Evolutionary conservation across 176 grass and related monocot species (phyloP).

Genomic region (Cenchrus purpureus): DNA sequence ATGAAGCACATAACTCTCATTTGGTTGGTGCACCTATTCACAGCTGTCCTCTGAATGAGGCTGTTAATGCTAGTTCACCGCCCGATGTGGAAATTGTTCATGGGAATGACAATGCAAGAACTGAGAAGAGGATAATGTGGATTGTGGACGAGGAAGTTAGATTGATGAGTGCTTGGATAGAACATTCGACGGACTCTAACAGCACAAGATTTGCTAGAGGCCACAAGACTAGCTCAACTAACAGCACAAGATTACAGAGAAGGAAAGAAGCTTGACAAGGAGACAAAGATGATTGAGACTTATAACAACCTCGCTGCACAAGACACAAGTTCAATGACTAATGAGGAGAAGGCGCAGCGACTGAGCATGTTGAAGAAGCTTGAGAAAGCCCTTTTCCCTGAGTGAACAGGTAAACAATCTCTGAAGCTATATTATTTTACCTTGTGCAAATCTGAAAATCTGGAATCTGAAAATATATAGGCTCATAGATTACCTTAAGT

Average conservation of each 20-base stretch:
- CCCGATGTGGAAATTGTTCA: too few relatives aligned
- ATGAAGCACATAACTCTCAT: neutral
- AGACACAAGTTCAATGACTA: constrained; percentile 6
- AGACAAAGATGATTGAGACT: neutral
- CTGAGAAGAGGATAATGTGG: neutral
- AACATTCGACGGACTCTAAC: neutral
- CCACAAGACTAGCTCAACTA: neutral
- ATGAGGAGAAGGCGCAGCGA: neutral
- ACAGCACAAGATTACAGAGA: neutral
- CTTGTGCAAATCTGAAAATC: too few relatives aligned
- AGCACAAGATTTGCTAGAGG: neutral
- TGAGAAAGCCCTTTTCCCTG: neutral
- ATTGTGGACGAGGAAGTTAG: neutral
- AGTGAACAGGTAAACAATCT: neutral
- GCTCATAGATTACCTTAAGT: too few relatives aligned
- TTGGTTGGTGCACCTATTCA: neutral
- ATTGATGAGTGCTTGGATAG: neutral
- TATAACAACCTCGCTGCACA: neutral
- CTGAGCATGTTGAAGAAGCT: neutral
- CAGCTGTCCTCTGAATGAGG: neutral
- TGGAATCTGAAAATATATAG: too few relatives aligned
- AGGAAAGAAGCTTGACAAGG: neutral
- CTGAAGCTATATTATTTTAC: too few relatives aligned
- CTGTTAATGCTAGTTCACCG: neutral
- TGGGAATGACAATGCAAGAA: neutral